Evolutionary conservation across 768 basidiomycete genomes (phyloP).

Genomic region (Phylloporus rhodoxanthus): DNA sequence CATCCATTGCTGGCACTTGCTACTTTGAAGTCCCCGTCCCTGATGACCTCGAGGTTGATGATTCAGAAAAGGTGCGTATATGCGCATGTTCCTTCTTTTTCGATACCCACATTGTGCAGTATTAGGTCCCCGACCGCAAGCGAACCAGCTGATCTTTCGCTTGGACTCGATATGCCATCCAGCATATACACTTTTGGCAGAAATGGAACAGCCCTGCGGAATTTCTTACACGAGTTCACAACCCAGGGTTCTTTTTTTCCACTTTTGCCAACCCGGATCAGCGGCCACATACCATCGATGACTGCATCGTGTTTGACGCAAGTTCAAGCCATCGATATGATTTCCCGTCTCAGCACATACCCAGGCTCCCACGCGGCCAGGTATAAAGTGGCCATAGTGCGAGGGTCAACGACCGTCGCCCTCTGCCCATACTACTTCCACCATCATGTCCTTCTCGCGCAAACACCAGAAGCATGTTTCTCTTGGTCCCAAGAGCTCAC

Average conservation of each 20-base stretch:
- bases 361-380: background rate
- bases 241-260: slow-evolving; percentile 2
- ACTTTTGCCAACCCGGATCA: slow-evolving; percentile 4
- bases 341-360: background rate
- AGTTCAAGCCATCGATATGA: background rate
- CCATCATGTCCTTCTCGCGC: slow-evolving; percentile 19
- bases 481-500: slow-evolving; percentile 1
- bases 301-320: slow-evolving; percentile 15
- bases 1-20: background rate
- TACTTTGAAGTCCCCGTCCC: background rate
- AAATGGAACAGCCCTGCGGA: background rate
- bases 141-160: background rate
- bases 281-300: slow-evolving; percentile 7
- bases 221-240: slow-evolving; percentile 3
- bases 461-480: slow-evolving; percentile 9
- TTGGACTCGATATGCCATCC: background rate
- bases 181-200: background rate
- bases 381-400: slow-evolving; percentile 13
- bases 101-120: background rate
- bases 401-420: background rate
- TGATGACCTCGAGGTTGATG: slow-evolving; percentile 10
- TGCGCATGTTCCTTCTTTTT: background rate
- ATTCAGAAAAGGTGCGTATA: background rate
- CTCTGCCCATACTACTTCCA: background rate
- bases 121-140: background rate